phyloP scores from a whole-genome alignment of 2,329 filamentous ascomycete species.

The Nigrospora sphaerica region DNA sequence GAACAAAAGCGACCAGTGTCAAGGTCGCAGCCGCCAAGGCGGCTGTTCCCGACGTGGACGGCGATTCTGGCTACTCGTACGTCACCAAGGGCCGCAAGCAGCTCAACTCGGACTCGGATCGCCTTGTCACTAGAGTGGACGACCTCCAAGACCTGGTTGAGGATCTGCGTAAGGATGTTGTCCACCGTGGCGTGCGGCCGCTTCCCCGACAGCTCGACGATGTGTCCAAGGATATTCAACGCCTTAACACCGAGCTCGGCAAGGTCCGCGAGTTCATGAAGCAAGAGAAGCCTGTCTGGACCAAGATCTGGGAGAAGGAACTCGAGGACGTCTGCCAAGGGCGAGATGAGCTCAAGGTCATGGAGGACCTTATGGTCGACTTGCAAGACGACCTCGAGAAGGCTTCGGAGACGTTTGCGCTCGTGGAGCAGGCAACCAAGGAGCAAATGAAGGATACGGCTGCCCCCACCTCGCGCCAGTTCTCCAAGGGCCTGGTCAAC shows the following conservation, averaged over 20 bases:
- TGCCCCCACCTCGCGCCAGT: conserved; percentile 42
- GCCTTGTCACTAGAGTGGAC: conserved; percentile 85
- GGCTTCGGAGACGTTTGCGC: conserved; percentile 82
- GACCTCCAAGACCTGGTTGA: conserved; percentile 96
- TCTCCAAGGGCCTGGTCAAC: conserved; percentile 49
- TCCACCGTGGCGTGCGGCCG: conserved; percentile 84
- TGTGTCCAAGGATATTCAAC: conserved; percentile 81
- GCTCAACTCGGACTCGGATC: conserved; percentile 80
- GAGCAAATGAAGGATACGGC: conserved; percentile 79
- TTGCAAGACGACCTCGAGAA: conserved; percentile 93
- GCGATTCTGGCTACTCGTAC: conserved; percentile 76
- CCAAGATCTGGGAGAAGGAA: conserved; percentile 98
- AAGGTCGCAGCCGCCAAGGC: conserved; percentile 69
- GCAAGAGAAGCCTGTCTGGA: conserved; percentile 93
- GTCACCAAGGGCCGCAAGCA: conserved; percentile 82
- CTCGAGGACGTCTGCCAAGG: conserved; percentile 94
- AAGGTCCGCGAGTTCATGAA: conserved; percentile 90
- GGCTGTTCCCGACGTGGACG: conserved; percentile 62
- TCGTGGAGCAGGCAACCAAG: conserved; percentile 97
- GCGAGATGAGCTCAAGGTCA: conserved; percentile 87
- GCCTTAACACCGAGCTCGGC: conserved; percentile 78
- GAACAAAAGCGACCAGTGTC: conserved; percentile 73
- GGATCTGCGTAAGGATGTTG: conserved; percentile 94
- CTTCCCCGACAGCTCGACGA: conserved; percentile 82
- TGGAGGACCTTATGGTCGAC: conserved; percentile 91